Base-by-base conservation (phyloP, 2,329 filamentous ascomycete genomes). In the Dactylellina haptotyla region DNA sequence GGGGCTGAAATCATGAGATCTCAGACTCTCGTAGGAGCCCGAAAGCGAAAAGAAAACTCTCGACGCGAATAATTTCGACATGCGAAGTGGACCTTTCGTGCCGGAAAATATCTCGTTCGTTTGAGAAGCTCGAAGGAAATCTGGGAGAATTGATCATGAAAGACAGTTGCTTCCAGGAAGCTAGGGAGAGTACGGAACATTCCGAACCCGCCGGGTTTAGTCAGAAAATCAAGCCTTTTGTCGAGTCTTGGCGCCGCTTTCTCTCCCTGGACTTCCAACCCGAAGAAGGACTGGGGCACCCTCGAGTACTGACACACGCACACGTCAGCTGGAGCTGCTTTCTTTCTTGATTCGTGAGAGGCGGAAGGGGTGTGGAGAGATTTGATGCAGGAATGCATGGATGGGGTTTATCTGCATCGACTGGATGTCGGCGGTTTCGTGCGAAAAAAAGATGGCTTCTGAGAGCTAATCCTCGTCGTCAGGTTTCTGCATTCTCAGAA, bases 321-420 rank as follows among this genome's bases (percentile, higher is more conserved):
- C 66, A 72, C 67, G 67, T 72, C 67, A 72, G 67, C 67, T 65
- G 67, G 46, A 14, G 25, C 65, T 32, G 37, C 14, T 43, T 54
- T 46, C 34, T 34, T 48, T 59, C 56, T 34, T 59, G 56, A 48
- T 59, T 59, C 39, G 56, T 34, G 26, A 39, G 18, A 53, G 20
- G 32, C 37, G 12, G 25, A 10, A 41, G 12, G 53, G 53, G 23
- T 48, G 37, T 57, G 53, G 32, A 30, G 50, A 50, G 39, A 59
- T 12, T 58, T 59, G 63, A 43, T 67, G 63, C 54, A 53, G 30
- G 32, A 51, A 53, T 34, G 6, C 14, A 14, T 14, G 32, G 6
- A 6, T 14, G 6, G 14, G 32, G 32, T 6, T 34, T 6, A 6
- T 34, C 32, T 14, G 6, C 14, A 6, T 34, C 32, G 32, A n/a